Evolutionary conservation across 305 asterid species (phyloP).

Genomic region (Plantago coronopus): DNA sequence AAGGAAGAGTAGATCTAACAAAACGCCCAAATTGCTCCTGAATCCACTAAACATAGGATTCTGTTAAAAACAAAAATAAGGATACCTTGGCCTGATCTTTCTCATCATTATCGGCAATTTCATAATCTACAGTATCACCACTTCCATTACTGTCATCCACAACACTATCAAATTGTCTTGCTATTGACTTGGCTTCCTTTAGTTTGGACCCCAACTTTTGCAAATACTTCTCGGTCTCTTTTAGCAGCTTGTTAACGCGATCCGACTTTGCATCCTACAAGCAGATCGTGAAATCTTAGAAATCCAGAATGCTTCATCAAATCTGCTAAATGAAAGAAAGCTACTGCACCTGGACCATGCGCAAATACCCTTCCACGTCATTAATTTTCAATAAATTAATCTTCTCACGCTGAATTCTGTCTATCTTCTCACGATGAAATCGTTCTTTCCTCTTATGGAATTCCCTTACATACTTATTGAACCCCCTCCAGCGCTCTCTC

Average conservation of each 20-base stretch:
- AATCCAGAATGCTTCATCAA: conserved; percentile 11
- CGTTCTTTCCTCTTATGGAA: conserved; percentile 97
- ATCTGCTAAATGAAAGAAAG: conserved; percentile 11
- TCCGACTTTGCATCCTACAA: conserved; percentile 95
- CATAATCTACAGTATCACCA: conserved; percentile 55
- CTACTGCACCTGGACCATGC: conserved; percentile 89
- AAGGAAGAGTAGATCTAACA: conserved; percentile 13
- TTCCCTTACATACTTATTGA: conserved; percentile 80
- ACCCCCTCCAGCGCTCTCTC: conserved; percentile 94
- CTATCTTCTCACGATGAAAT: conserved; percentile 94
- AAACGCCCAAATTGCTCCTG: neutral
- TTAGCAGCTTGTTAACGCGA: conserved; percentile 80
- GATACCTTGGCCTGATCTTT: conserved; percentile 94
- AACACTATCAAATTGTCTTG: conserved; percentile 69
- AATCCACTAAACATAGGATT: too few species aligned
- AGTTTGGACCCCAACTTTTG: conserved; percentile 87
- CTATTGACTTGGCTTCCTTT: conserved; percentile 75
- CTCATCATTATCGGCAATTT: conserved; percentile 69
- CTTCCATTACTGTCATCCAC: conserved; percentile 51
- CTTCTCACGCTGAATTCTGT: conserved; percentile 97
- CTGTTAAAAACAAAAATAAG: conserved; percentile 16
- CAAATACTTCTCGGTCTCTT: conserved; percentile 96
- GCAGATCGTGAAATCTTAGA: conserved; percentile 22
- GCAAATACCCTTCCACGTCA: conserved; percentile 98
- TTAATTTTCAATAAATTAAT: conserved; percentile 90